A percentile compares a stretch with the other conserved stretches of the same genome.
Evolutionary conservation across 805 yeast genomes (phyloP).

Genomic region (Candida argentea): DNA sequence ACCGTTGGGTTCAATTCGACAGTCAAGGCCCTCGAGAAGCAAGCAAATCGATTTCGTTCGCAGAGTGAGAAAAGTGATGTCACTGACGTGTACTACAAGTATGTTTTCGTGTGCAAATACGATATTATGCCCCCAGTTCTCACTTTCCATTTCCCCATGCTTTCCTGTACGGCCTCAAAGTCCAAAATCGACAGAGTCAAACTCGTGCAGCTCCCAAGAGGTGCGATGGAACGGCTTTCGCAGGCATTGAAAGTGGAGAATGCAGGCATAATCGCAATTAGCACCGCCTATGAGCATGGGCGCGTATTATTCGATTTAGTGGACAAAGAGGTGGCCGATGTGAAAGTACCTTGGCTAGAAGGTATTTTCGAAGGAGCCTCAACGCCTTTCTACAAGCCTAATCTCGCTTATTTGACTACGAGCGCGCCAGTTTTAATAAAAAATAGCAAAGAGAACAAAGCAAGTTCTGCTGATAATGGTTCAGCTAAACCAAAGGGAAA

Average conservation of each 20-base stretch:
- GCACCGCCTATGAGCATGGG: slow-evolving; percentile 18
- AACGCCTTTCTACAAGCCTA: slow-evolving; percentile 18
- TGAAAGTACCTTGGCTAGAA: slow-evolving; percentile 37
- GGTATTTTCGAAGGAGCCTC: slow-evolving; percentile 13
- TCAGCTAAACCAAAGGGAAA: no score
- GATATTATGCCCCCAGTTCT: slow-evolving; percentile 43
- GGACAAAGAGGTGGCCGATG: slow-evolving; percentile 21
- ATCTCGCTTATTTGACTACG: slow-evolving; percentile 35
- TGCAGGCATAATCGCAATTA: slow-evolving; percentile 24
- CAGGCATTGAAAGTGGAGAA: slow-evolving; percentile 16
- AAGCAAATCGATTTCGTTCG: slow-evolving; percentile 18
- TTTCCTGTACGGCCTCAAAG: slow-evolving; percentile 36
- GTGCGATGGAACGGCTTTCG: slow-evolving; percentile 22
- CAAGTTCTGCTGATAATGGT: no score
- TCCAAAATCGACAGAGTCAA: slow-evolving; percentile 26
- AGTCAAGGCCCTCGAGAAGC: slow-evolving; percentile 35
- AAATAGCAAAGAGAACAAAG: slow-evolving; percentile 13
- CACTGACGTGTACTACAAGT: slow-evolving; percentile 12
- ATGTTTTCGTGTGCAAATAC: slow-evolving; percentile 52
- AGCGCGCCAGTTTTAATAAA: slow-evolving; percentile 32
- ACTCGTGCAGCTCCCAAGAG: slow-evolving; percentile 51
- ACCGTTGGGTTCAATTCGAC: slow-evolving; percentile 49
- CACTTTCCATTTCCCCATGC: slow-evolving; percentile 47
- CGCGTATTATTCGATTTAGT: slow-evolving; percentile 18
- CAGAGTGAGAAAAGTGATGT: slow-evolving; percentile 4